These are phyloP conservation scores for Creolimax fragrantissima DNA, from an alignment of 78 protist genomes.

Conservation along the genomic window DNA sequence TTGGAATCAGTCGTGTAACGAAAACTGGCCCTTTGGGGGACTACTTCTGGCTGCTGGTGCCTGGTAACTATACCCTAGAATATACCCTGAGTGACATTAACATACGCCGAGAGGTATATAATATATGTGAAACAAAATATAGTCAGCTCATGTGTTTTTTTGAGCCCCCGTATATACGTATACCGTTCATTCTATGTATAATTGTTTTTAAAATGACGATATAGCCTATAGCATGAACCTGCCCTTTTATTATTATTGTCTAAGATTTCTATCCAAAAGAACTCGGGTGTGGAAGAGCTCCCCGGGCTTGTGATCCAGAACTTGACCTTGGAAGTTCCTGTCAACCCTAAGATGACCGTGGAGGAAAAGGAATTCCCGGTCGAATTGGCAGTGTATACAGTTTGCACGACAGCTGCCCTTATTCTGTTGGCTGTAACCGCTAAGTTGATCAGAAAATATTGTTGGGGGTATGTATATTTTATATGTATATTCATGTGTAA, in stretches of 20 bases:
- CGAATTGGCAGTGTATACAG: background rate
- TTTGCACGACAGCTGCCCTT: background rate
- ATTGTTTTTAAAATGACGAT: no score
- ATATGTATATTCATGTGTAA: background rate
- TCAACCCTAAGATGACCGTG: background rate
- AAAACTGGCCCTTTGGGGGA: background rate
- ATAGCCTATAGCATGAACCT: no score
- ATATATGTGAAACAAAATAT: no score
- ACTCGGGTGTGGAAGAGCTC: background rate
- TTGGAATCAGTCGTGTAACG: background rate
- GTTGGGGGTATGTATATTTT: background rate
- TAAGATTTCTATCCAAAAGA: background rate
- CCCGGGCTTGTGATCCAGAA: background rate
- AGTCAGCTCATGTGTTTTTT: no score
- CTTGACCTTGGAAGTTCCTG: background rate
- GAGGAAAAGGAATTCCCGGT: background rate
- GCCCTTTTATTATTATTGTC: background rate
- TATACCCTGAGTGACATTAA: background rate
- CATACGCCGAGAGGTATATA: background rate
- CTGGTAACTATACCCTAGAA: background rate
- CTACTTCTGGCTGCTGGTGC: conserved; percentile 11
- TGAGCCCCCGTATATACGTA: no score
- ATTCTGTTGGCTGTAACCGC: background rate
- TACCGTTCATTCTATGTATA: no score
- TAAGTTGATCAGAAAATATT: background rate